Percentiles rank a stretch among this genome's conserved stretches.
These are phyloP conservation scores for Ananas comosus DNA, from an alignment of 176 grass and related monocot species.

Conservation along the genomic window DNA sequence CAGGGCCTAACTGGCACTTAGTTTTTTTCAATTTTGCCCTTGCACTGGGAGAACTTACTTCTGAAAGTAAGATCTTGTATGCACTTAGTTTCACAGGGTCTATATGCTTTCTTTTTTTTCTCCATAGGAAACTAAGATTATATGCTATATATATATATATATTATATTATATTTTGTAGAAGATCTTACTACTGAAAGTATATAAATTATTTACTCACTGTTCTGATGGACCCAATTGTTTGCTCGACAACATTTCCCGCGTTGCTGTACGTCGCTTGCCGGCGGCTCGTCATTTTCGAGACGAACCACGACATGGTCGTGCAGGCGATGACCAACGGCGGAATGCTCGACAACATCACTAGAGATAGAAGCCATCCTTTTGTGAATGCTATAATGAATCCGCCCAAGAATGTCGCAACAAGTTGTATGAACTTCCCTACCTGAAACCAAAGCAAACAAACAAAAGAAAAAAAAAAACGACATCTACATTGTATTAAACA, in stretches of 20 bases:
- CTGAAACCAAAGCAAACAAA: constrained; percentile 10
- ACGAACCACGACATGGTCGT: constrained; percentile 45
- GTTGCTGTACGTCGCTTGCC: constrained; percentile 47
- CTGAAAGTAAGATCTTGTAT: no score
- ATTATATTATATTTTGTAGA: no score
- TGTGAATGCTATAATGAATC: constrained; percentile 65
- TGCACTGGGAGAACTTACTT: no score
- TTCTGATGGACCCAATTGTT: constrained; percentile 63
- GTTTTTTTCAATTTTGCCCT: no score
- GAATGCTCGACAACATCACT: constrained; percentile 67
- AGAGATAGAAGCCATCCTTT: constrained; percentile 86
- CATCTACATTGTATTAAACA: neutral
- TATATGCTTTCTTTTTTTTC: no score
- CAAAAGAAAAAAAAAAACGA: constrained; percentile 1
- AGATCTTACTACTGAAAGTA: no score
- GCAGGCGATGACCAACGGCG: constrained; percentile 52
- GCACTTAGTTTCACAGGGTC: no score
- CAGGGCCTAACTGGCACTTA: no score
- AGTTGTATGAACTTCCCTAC: constrained; percentile 81
- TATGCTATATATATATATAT: no score
- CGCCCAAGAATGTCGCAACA: constrained; percentile 57
- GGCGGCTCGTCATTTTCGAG: constrained; percentile 47
- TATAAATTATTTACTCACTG: constrained; percentile 27
- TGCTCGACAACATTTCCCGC: constrained; percentile 69
- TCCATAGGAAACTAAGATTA: no score